Evolutionary conservation across 148 eudicot genomes (phyloP).

Genomic region (Rhododendron henanense): DNA sequence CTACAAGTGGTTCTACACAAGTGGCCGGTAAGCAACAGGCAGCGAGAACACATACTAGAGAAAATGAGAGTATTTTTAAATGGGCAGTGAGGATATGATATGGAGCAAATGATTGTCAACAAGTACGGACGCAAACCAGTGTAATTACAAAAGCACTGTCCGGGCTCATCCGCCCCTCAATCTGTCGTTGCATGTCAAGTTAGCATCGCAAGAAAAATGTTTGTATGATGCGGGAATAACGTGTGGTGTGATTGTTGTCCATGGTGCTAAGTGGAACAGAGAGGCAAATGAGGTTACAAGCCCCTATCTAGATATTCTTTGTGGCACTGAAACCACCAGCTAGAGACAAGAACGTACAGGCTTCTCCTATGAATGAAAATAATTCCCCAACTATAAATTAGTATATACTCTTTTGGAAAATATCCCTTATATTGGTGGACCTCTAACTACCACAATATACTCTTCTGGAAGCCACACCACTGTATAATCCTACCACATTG

Average conservation of each 20-base stretch:
- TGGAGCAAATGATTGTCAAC: background rate
- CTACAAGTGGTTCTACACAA: background rate
- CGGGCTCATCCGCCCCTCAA: no score
- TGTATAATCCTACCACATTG: background rate
- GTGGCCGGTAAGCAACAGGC: background rate
- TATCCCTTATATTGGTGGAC: background rate
- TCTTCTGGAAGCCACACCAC: slow-evolving; percentile 9
- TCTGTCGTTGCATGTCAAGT: background rate
- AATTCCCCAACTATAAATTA: slow-evolving; percentile 24
- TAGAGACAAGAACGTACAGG: background rate
- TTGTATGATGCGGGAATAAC: background rate
- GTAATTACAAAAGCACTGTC: no score
- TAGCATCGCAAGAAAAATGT: background rate
- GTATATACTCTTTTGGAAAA: background rate
- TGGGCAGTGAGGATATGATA: background rate
- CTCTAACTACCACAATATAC: slow-evolving; percentile 3
- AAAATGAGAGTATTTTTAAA: background rate
- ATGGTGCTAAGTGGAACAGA: background rate
- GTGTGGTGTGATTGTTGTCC: background rate
- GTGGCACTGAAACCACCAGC: background rate
- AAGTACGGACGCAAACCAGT: no score
- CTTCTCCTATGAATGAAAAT: slow-evolving; percentile 24
- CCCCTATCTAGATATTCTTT: background rate
- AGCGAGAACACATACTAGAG: background rate
- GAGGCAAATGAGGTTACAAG: background rate